Evolutionary conservation across 2,329 filamentous ascomycete species (phyloP).

Genomic region (Claviceps maximensis): DNA sequence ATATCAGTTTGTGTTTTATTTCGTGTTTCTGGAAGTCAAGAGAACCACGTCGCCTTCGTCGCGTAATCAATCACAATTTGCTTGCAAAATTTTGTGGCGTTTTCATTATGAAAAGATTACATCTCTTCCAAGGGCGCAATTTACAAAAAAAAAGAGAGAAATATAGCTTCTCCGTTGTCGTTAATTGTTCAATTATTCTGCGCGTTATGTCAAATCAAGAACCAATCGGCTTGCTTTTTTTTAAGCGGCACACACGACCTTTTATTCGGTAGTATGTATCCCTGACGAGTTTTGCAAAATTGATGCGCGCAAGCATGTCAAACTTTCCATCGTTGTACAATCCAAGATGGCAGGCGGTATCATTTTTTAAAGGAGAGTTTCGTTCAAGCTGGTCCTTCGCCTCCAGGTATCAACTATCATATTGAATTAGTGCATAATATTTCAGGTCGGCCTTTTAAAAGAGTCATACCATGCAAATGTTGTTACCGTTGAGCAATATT

Average conservation of each 20-base stretch:
- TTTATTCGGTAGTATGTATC: neutral
- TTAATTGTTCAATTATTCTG: neutral
- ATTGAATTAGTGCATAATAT: neutral
- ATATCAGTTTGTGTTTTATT: slow-evolving; percentile 1
- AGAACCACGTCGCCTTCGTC: neutral
- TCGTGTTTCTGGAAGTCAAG: neutral
- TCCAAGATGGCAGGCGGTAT: neutral
- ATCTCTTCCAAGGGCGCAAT: neutral
- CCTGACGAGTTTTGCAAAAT: neutral
- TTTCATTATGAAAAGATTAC: neutral
- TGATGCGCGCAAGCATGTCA: neutral
- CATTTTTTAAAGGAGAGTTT: too few species aligned
- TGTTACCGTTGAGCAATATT: slow-evolving; percentile 94
- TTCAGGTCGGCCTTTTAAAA: neutral
- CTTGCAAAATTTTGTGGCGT: neutral
- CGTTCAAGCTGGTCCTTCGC: slow-evolving; percentile 46
- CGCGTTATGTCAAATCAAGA: neutral
- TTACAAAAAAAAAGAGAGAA: neutral
- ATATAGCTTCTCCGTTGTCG: neutral
- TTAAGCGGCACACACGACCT: neutral
- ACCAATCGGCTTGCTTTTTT: neutral
- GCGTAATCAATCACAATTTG: neutral
- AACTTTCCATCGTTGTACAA: neutral
- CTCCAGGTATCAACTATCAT: slow-evolving; percentile 61
- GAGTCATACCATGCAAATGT: slow-evolving; percentile 89